phyloP scores from a whole-genome alignment of 768 basidiomycete species.

The Tulasnella sp. region DNA sequence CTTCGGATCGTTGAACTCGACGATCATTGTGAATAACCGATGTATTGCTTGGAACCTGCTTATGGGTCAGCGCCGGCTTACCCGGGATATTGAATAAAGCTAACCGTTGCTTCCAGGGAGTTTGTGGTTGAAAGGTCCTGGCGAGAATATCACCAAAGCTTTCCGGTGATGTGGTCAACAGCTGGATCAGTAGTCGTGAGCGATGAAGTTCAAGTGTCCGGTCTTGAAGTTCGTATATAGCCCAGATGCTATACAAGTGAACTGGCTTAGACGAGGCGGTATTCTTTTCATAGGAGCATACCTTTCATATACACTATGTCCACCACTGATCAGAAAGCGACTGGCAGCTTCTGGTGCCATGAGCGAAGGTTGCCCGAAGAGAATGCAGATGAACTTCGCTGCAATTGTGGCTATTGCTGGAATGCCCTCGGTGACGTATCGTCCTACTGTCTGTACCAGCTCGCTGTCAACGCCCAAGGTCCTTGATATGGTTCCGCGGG shows the following conservation, averaged over 20 bases:
- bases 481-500: not conserved
- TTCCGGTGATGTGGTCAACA: constrained; percentile 50
- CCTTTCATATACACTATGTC: constrained; percentile 47
- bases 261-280: not conserved
- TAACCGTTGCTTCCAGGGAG: constrained; percentile 45
- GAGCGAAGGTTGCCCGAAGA: constrained; percentile 47
- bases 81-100: not conserved
- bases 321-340: constrained; percentile 60
- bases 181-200: constrained; percentile 44
- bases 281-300: constrained; percentile 24
- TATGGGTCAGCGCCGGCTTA: not conserved
- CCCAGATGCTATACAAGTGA: constrained; percentile 45
- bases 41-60: constrained; percentile 41
- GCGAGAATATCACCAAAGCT: constrained; percentile 46
- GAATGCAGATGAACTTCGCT: constrained; percentile 51
- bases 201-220: constrained; percentile 45
- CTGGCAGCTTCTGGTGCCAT: constrained; percentile 59
- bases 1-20: constrained; percentile 52
- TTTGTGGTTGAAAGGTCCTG: constrained; percentile 29
- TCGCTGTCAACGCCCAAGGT: constrained; percentile 35
- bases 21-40: constrained; percentile 50
- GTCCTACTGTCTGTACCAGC: constrained; percentile 43
- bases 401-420: constrained; percentile 43
- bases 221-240: constrained; percentile 50
- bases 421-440: constrained; percentile 38